Percentiles rank a stretch among this genome's conserved stretches.
phyloP scores from a whole-genome alignment of 306 rosid genomes.

The Sesbania bispinosa region DNA sequence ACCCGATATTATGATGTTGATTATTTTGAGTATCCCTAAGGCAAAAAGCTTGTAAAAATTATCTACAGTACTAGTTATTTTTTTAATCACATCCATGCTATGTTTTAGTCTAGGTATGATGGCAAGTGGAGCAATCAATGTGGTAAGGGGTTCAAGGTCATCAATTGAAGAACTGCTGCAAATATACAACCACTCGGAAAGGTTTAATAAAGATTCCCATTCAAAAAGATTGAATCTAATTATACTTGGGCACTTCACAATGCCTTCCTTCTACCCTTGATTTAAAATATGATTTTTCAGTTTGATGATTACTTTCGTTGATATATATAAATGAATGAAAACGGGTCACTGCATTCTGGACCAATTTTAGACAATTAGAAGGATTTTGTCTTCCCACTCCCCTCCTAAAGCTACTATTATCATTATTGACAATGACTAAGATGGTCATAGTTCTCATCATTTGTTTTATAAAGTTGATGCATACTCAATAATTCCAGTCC shows the following conservation, averaged over 20 bases:
- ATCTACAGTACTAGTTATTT: neutral
- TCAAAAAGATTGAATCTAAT: neutral
- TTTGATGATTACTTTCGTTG: neutral
- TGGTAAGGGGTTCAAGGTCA: constrained; percentile 95
- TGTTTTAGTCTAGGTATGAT: constrained; percentile 68
- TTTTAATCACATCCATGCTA: constrained; percentile 23
- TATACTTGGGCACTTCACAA: neutral
- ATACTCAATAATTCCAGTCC: neutral
- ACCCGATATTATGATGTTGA: neutral
- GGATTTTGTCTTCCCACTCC: neutral
- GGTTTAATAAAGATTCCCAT: constrained; percentile 39
- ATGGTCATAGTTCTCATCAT: neutral
- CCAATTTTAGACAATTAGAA: constrained; percentile 11
- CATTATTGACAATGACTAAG: neutral
- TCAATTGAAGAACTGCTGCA: constrained; percentile 74
- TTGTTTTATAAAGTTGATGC: neutral
- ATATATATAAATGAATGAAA: neutral
- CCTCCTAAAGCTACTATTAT: neutral
- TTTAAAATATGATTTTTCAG: constrained; percentile 4
- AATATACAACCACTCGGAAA: constrained; percentile 86
- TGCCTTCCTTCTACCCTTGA: constrained; percentile 7
- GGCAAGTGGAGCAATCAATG: constrained; percentile 92
- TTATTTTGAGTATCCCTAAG: neutral
- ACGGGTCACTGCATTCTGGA: neutral
- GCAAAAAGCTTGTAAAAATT: neutral